These are phyloP conservation scores for Tolypocladium paradoxum DNA, from an alignment of 2,329 filamentous ascomycete species.

Conservation along the genomic window DNA sequence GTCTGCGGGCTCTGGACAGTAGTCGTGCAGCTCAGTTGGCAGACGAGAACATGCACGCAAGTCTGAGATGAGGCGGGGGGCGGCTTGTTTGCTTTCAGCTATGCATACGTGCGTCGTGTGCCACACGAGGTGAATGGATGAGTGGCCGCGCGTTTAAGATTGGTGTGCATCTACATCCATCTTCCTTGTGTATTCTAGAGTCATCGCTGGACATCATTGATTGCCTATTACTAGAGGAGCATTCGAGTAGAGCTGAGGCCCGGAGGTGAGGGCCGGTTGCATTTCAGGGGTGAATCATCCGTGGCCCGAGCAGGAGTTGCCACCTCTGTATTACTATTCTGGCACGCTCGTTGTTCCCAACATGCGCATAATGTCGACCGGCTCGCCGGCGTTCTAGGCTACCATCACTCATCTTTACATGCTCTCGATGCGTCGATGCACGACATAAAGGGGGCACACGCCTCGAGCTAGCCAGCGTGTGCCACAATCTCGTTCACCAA, in stretches of 20 bases:
- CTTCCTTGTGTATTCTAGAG: background rate
- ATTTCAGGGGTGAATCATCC: background rate
- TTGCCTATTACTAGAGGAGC: background rate
- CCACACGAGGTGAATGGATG: background rate
- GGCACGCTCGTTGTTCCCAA: background rate
- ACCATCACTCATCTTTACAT: background rate
- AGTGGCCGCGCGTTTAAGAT: background rate
- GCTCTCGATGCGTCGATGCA: background rate
- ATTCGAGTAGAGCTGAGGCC: background rate
- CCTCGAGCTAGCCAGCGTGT: slow-evolving; percentile 58
- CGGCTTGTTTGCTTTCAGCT: background rate
- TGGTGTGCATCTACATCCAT: background rate
- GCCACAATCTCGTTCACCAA: slow-evolving; percentile 91
- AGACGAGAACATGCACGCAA: no score
- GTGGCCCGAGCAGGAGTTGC: background rate
- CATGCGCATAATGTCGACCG: background rate
- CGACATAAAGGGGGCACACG: background rate
- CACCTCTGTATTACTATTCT: background rate
- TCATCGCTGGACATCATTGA: background rate
- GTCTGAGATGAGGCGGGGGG: background rate
- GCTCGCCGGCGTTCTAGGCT: background rate
- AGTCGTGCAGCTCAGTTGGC: background rate
- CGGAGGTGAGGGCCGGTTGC: background rate
- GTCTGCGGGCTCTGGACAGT: background rate
- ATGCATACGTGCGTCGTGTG: background rate